phyloP scores from a whole-genome alignment of 371 early-diverging fungal species.

The Syncephalastrum racemosum region DNA sequence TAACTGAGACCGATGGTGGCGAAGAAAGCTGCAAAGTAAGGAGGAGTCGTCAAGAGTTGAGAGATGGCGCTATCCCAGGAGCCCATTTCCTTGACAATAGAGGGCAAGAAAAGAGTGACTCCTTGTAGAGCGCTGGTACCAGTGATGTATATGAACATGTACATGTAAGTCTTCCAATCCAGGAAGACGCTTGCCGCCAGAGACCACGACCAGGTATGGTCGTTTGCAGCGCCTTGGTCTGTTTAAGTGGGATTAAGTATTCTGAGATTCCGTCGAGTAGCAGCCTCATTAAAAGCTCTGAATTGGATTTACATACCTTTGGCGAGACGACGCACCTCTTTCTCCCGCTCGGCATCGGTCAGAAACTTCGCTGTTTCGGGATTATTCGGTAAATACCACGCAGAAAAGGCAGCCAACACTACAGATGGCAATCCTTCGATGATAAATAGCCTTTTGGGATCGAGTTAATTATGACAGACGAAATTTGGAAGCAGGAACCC shows the following conservation, averaged over 20 bases:
- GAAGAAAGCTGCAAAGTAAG: conserved; percentile 28
- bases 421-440: conserved; percentile 53
- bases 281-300: no score
- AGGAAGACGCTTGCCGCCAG: conserved; percentile 35
- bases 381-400: conserved; percentile 53
- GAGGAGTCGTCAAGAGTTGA: conserved; percentile 39
- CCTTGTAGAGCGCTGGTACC: conserved; percentile 45
- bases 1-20: conserved; percentile 27
- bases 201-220: conserved; percentile 46
- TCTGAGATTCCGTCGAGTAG: neutral
- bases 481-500: neutral
- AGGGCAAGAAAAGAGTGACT: conserved; percentile 41
- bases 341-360: conserved; percentile 48
- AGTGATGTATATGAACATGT: conserved; percentile 35
- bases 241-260: neutral
- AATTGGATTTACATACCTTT: conserved; percentile 14
- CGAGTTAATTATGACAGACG: neutral
- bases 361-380: conserved; percentile 60
- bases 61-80: conserved; percentile 34
- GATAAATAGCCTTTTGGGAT: conserved; percentile 46
- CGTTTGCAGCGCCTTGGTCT: conserved; percentile 44
- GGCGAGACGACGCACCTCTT: conserved; percentile 48
- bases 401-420: conserved; percentile 33
- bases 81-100: conserved; percentile 38
- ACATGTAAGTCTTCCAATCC: conserved; percentile 44